Evolutionary conservation across 495 filamentous ascomycete genomes (phyloP).

Genomic region (Trichoderma erinaceum): DNA sequence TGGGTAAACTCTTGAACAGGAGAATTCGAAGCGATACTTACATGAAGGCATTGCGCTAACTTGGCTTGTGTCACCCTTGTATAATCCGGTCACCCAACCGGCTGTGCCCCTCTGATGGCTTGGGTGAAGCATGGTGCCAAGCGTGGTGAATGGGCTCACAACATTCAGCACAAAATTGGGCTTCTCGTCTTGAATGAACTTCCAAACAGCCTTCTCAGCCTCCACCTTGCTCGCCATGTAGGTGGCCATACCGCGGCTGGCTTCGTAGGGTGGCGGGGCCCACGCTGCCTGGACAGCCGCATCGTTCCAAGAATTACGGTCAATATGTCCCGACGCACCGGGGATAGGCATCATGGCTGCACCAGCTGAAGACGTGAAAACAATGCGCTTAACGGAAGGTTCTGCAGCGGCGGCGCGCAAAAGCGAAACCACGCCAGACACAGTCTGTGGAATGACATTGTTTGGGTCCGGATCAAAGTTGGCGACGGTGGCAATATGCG

Average conservation of each 20-base stretch:
- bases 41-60: conserved; percentile 19
- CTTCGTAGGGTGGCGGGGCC: conserved; percentile 33
- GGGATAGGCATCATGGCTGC: conserved; percentile 32
- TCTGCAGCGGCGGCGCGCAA: conserved; percentile 41
- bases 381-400: conserved; percentile 43
- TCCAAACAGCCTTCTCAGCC: conserved; percentile 45
- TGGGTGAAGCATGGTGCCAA: conserved; percentile 31
- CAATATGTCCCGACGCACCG: conserved; percentile 26
- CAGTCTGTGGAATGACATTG: conserved; percentile 36
- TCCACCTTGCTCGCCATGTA: conserved; percentile 49
- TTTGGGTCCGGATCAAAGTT: conserved; percentile 35
- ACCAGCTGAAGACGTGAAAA: conserved; percentile 46
- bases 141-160: conserved; percentile 38
- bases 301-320: conserved; percentile 45
- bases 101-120: conserved; percentile 25
- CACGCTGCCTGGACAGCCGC: conserved; percentile 37
- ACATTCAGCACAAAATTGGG: conserved; percentile 44
- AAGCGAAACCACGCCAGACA: conserved; percentile 34
- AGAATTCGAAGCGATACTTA: not conserved
- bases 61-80: conserved; percentile 22
- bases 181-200: conserved; percentile 43
- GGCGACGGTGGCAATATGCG: conserved; percentile 43
- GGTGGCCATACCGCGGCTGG: conserved; percentile 24
- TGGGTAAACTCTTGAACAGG: not conserved
- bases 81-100: conserved; percentile 24